Evolutionary conservation across 108 stramenopile genomes (phyloP).

Genomic region (Ochromonas danica): DNA sequence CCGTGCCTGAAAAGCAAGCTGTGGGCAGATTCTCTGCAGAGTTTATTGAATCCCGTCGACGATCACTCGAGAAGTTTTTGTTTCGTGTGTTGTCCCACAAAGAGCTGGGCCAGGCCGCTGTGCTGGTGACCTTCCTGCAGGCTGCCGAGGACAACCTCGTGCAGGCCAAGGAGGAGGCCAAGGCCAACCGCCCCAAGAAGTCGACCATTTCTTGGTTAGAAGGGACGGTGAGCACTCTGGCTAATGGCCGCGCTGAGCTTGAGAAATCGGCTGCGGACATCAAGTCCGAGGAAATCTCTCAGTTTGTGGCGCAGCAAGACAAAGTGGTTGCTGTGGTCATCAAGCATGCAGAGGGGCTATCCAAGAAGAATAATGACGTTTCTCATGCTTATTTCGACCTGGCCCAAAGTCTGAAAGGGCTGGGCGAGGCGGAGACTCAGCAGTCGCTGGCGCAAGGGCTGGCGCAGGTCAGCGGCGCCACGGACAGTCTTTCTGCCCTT

Average conservation of each 20-base stretch:
- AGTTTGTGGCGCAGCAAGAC: conserved; percentile 80
- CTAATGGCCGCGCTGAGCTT: conserved; percentile 50
- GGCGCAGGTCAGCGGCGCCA: conserved; percentile 68
- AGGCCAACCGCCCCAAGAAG: conserved; percentile 31
- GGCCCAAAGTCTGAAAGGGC: conserved; percentile 87
- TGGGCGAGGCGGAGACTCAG: too few relatives aligned
- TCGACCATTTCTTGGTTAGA: conserved; percentile 45
- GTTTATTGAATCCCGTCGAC: conserved; percentile 79
- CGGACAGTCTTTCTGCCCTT: conserved; percentile 71
- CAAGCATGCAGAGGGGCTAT: conserved; percentile 77
- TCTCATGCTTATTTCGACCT: conserved; percentile 91
- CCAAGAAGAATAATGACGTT: conserved; percentile 86
- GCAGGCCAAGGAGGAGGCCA: conserved; percentile 50
- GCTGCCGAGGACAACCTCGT: conserved; percentile 85
- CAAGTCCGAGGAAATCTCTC: conserved; percentile 81
- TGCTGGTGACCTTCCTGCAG: conserved; percentile 78
- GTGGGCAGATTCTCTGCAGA: conserved; percentile 80
- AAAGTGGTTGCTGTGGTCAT: conserved; percentile 85
- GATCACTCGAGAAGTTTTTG: conserved; percentile 77
- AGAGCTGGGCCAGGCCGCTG: conserved; percentile 71
- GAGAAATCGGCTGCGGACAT: conserved; percentile 71
- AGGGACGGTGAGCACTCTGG: conserved; percentile 34
- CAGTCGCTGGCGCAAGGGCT: too few relatives aligned
- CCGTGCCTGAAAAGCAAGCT: conserved; percentile 91
- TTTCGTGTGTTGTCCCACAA: conserved; percentile 79